Percentiles rank a stretch among this genome's conserved stretches.
phyloP scores from a whole-genome alignment of 1,284 basidiomycete genomes.

The Hemileccinum hortonii region DNA sequence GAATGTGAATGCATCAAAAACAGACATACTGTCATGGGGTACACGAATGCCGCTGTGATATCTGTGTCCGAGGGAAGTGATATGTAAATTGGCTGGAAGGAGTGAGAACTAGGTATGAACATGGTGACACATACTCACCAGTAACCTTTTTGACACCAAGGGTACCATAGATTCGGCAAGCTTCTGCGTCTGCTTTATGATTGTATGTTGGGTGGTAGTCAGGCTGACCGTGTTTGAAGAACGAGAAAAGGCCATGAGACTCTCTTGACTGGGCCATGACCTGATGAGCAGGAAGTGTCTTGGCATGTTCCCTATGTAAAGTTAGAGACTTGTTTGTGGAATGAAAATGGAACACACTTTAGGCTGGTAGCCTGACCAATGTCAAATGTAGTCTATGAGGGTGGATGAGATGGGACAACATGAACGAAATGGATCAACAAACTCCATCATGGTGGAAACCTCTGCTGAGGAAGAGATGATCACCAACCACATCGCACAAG shows the following conservation, averaged over 20 bases:
- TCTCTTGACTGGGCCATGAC: slow-evolving; percentile 68
- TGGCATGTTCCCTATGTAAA: slow-evolving; percentile 53
- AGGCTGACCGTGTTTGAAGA: slow-evolving; percentile 45
- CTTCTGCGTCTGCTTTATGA: slow-evolving; percentile 61
- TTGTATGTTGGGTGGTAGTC: slow-evolving; percentile 72
- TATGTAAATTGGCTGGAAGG: slow-evolving; percentile 71
- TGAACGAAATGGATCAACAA: slow-evolving; percentile 26
- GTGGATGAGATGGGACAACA: slow-evolving; percentile 6
- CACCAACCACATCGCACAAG: slow-evolving; percentile 88
- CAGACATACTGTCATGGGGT: slow-evolving; percentile 69
- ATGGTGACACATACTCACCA: slow-evolving; percentile 39
- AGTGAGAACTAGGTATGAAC: background rate
- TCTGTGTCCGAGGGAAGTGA: slow-evolving; percentile 93
- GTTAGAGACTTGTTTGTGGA: background rate
- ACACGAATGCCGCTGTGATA: slow-evolving; percentile 88
- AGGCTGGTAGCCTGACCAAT: slow-evolving; percentile 77
- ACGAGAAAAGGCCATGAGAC: slow-evolving; percentile 65
- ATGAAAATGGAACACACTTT: slow-evolving; percentile 44
- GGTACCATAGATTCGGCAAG: slow-evolving; percentile 85
- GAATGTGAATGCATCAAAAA: background rate
- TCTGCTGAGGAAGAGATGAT: slow-evolving; percentile 82
- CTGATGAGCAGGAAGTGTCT: slow-evolving; percentile 65
- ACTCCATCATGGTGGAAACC: slow-evolving; percentile 87
- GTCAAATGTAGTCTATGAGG: slow-evolving; percentile 72
- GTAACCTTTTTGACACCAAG: slow-evolving; percentile 90